Conservation (phyloP, 352 stramenopile species). For the Globisporangium abappressorium region DNA sequence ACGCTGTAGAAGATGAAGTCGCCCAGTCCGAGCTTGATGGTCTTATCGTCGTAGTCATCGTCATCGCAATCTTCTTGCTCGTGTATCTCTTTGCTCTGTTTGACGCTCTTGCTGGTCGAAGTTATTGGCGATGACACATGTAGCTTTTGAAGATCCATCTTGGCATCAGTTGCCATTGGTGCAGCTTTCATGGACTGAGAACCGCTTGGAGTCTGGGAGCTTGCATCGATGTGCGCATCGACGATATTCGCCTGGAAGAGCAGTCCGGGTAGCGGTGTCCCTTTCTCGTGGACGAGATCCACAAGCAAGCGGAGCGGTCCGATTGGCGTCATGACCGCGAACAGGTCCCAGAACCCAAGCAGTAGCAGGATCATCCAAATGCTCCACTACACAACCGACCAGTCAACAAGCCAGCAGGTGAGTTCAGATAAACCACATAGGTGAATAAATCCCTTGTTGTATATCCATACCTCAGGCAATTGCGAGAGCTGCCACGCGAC, state of each 20-base stretch:
- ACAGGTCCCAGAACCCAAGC: slow-evolving; percentile 96
- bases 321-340: slow-evolving; percentile 94
- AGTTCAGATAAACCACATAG: background rate
- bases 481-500: slow-evolving; percentile 95
- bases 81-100: background rate
- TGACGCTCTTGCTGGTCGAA: background rate
- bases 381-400: slow-evolving; percentile 49
- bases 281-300: slow-evolving; percentile 90
- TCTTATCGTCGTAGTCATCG: slow-evolving; percentile 41
- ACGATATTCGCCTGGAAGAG: slow-evolving; percentile 92
- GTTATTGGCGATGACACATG: background rate
- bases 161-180: background rate
- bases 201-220: too few relatives aligned
- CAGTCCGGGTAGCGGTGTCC: slow-evolving; percentile 87
- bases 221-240: slow-evolving; percentile 31
- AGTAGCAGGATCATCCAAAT: slow-evolving; percentile 89
- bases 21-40: slow-evolving; percentile 90
- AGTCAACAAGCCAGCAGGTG: background rate
- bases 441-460: too few relatives aligned
- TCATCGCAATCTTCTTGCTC: slow-evolving; percentile 19
- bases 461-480: slow-evolving; percentile 89
- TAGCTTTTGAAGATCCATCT: background rate
- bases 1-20: slow-evolving; percentile 99
- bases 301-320: slow-evolving; percentile 93
- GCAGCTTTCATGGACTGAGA: background rate